Evolutionary conservation across 75 land plant genomes (phyloP), one percentile per base, ranked within the genome.

Genomic region (Chamaecyparis obtusa): DNA sequence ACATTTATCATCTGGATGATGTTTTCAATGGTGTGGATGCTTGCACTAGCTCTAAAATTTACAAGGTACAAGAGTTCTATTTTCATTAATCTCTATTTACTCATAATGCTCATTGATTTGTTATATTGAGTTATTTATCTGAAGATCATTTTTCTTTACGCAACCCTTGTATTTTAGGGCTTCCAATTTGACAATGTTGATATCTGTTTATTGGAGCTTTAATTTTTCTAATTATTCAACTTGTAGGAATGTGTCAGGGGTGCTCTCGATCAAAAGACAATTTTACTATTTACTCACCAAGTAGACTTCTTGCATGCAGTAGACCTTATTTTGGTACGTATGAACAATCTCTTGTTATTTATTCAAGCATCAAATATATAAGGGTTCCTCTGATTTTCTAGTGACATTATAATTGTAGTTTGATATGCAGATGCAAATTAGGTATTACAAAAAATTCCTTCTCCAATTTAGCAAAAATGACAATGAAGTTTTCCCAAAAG

Each of bases 21-120:
- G 90, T 96, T 72, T 96, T 98, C 87, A 98, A 98, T 91, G 99
- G 98, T 30, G 97, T 98, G 51, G 99, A 98, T 91, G 99, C 98
- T 83, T 97, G 96, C 87, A 98, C 99, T 43, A 97, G 98, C 1
- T 92, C 98, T 27, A 97, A 93, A 8, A 93, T 98, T 71, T 96
- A 96, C 89, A 96, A 95, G 96, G 99, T 96, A 87, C 86, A 8
- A 83, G 17, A 21, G 0, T 36, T 57, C 10, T 19, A 30, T 57
- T 36, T 30, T 86, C 79, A 19, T 41, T 14, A 37, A 74, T 71
- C 32, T 71, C 51, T 43, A 30, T 46, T 11, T n/a, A 81, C 24
- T 81, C 27, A 81, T 49, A 43, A n/a, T 43, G 51, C 83, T 46
- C 30, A n/a, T 27, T 81, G 83, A 43, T 81, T 81, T 81, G 15